Conservation (phyloP, 2,329 filamentous ascomycete species). For the Aspergillus sp. region DNA sequence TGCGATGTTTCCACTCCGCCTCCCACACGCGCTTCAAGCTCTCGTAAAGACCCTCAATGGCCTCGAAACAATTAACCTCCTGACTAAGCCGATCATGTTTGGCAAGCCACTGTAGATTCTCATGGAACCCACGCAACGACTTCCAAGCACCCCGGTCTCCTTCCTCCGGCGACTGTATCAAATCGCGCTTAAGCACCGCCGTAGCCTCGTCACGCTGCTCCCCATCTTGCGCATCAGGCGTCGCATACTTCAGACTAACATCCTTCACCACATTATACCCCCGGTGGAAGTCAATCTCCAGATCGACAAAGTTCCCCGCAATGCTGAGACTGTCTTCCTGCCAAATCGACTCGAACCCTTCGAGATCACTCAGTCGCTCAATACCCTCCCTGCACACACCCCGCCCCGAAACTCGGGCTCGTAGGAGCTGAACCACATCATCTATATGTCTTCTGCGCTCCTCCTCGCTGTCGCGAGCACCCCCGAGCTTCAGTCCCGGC, state of each 20-base stretch:
- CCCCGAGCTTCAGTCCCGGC: constrained; percentile 39
- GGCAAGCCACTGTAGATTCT: constrained; percentile 48
- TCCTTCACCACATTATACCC: constrained; percentile 44
- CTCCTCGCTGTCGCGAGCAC: constrained; percentile 42
- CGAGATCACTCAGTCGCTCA: constrained; percentile 44
- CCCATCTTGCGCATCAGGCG: constrained; percentile 42
- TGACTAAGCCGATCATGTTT: constrained; percentile 47
- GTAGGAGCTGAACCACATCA: constrained; percentile 43
- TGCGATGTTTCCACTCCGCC: constrained; percentile 39
- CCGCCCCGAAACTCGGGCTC: constrained; percentile 43
- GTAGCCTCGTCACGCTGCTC: constrained; percentile 46
- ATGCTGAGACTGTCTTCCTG: constrained; percentile 50
- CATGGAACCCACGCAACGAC: constrained; percentile 41
- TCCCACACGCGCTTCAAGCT: constrained; percentile 47
- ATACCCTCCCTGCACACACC: constrained; percentile 48
- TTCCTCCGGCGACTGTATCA: constrained; percentile 37
- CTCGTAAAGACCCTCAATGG: constrained; percentile 46
- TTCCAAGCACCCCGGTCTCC: constrained; percentile 39
- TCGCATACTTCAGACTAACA: constrained; percentile 47
- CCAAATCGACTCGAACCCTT: constrained; percentile 51
- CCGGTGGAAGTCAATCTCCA: constrained; percentile 49
- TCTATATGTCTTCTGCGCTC: constrained; percentile 45
- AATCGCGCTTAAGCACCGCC: constrained; percentile 43
- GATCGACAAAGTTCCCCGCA: constrained; percentile 49
- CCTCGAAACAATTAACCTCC: constrained; percentile 50